Percentiles rank a stretch among this genome's conserved stretches.
Conservation (phyloP, 805 yeast species). For the Schwanniomyces pseudopolymorphus region DNA sequence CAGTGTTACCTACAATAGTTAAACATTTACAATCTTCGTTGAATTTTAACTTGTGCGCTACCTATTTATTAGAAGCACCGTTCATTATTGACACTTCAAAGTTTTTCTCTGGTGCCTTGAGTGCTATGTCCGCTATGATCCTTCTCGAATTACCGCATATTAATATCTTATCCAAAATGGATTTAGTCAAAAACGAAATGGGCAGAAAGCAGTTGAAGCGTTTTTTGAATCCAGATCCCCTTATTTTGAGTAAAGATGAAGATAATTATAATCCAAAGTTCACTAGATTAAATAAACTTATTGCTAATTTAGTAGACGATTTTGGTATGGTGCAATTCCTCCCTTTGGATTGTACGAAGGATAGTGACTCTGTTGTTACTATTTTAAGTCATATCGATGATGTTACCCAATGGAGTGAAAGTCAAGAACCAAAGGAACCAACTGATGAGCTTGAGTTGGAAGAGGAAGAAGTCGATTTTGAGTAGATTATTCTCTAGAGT, state of each 20-base stretch:
- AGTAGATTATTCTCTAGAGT: neutral
- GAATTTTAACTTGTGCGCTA: conserved; percentile 87
- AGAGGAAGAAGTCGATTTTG: conserved; percentile 39
- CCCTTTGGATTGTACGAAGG: conserved; percentile 73
- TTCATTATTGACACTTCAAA: conserved; percentile 88
- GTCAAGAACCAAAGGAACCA: conserved; percentile 97
- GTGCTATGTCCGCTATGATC: conserved; percentile 99
- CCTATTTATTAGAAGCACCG: conserved; percentile 90
- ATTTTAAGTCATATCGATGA: conserved; percentile 93
- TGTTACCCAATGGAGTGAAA: conserved; percentile 95
- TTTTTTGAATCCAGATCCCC: conserved; percentile 89
- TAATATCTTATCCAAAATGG: conserved; percentile 83
- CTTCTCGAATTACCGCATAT: conserved; percentile 92
- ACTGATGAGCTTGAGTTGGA: conserved; percentile 70
- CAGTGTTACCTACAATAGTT: conserved; percentile 86
- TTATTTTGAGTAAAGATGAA: conserved; percentile 56
- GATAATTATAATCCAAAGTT: conserved; percentile 57
- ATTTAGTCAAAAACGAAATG: conserved; percentile 76
- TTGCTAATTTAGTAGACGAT: conserved; percentile 91
- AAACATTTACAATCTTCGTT: conserved; percentile 77
- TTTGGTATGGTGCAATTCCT: conserved; percentile 98
- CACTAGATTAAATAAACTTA: conserved; percentile 69
- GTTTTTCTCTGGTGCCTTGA: conserved; percentile 90
- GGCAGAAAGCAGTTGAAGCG: conserved; percentile 76
- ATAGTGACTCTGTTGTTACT: conserved; percentile 72